Evolutionary conservation across 768 basidiomycete species (phyloP).

Genomic region (Mycena amicta): DNA sequence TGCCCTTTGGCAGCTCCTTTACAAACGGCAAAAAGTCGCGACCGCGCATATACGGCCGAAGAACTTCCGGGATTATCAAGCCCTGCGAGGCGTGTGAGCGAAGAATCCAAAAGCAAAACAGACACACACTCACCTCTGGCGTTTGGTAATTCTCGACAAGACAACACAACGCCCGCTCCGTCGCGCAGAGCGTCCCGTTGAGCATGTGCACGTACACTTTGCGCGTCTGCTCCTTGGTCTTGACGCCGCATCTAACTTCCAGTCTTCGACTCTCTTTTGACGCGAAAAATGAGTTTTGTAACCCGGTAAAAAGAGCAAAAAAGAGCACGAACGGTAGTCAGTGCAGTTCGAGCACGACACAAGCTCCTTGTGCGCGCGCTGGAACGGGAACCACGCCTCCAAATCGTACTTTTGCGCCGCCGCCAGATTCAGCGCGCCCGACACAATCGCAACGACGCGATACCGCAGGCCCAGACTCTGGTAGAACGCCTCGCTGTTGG

Average conservation of each 20-base stretch:
- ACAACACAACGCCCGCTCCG: constrained; percentile 95
- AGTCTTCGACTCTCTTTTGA: constrained; percentile 92
- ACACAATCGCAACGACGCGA: constrained; percentile 91
- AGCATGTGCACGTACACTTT: constrained; percentile 99
- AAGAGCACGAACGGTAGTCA: constrained; percentile 83
- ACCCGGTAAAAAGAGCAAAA: neutral
- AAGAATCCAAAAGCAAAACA: neutral
- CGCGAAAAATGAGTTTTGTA: no score
- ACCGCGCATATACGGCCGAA: constrained; percentile 96
- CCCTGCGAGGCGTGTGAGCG: constrained; percentile 56
- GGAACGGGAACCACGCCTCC: constrained; percentile 99
- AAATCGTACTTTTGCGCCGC: constrained; percentile 97
- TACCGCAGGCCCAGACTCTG: constrained; percentile 93
- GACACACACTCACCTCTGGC: constrained; percentile 64
- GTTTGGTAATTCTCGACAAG: constrained; percentile 99
- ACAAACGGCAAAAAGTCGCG: constrained; percentile 86
- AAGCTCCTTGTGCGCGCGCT: constrained; percentile 93
- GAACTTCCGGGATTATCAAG: constrained; percentile 83
- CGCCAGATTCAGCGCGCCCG: constrained; percentile 94
- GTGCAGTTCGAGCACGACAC: constrained; percentile 99
- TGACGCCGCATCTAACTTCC: constrained; percentile 92
- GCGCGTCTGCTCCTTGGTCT: constrained; percentile 84
- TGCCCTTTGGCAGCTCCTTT: constrained; percentile 75
- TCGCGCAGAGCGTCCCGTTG: constrained; percentile 96
- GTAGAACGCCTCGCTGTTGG: constrained; percentile 91